These are phyloP conservation scores for Carpinus viminea DNA, from an alignment of 306 rosid species.

Conservation along the genomic window DNA sequence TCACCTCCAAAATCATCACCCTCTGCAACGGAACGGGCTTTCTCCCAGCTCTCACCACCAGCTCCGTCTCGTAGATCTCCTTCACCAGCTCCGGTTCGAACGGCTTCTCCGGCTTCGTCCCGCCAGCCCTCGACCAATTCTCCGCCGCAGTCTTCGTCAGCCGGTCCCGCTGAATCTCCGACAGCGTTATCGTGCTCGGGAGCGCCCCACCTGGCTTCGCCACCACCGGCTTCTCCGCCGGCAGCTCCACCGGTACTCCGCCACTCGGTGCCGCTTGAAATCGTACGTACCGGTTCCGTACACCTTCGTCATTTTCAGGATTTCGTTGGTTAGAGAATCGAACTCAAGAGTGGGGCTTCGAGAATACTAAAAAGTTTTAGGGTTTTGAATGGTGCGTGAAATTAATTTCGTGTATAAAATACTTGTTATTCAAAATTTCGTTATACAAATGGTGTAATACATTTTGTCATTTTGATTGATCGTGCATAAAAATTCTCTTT, in stretches of 20 bases:
- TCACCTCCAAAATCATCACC: conserved; percentile 92
- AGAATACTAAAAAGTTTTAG: no score
- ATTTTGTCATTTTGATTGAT: no score
- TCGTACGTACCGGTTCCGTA: conserved; percentile 84
- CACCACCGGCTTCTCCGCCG: conserved; percentile 49
- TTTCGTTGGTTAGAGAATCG: neutral
- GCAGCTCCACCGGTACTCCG: conserved; percentile 69
- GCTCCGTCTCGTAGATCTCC: conserved; percentile 74
- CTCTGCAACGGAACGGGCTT: conserved; percentile 89
- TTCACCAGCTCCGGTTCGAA: conserved; percentile 68
- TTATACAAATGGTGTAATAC: no score
- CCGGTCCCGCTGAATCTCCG: conserved; percentile 88
- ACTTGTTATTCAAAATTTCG: no score
- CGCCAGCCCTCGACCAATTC: conserved; percentile 66
- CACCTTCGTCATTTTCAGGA: conserved; percentile 67
- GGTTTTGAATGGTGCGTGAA: no score
- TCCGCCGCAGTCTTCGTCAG: conserved; percentile 81
- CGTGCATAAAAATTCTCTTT: no score
- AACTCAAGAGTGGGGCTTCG: conserved; percentile 13
- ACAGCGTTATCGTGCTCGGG: conserved; percentile 69
- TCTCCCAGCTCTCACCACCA: conserved; percentile 63
- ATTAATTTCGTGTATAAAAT: no score
- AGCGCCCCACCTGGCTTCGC: conserved; percentile 54
- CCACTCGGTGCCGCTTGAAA: conserved; percentile 92
- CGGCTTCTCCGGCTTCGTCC: conserved; percentile 36